Evolutionary conservation across 768 basidiomycete species (phyloP), one percentile per base, ranked within the genome.

Genomic region (Mycena vulgaris): DNA sequence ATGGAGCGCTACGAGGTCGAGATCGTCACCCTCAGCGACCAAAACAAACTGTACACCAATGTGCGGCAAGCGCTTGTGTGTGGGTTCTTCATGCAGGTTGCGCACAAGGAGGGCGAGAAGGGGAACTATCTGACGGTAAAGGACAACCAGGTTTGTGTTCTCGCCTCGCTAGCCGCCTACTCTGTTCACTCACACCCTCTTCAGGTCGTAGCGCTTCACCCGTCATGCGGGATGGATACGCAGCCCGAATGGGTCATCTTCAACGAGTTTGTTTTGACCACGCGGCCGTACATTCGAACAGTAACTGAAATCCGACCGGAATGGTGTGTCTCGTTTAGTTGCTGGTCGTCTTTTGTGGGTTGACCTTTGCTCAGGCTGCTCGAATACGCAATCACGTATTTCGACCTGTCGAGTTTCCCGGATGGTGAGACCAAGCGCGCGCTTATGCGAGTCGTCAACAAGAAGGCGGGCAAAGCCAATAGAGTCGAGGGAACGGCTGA

Each of bases 41-140:
- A 93, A 74, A 86, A 85, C 76, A 93, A 92, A 77, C 88, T 93
- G 71, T 93, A 89, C 79, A 71, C 83, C 61, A 92, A 92, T 73
- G 91, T 99, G 64, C 89, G 95, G 30, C 91, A 92, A 80, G 93
- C 93, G 0, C 85, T 99, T 25, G 93, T 94, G 6, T 93, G 92
- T 74, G 98, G 97, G 2, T 99, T 95, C 87, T 99, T 98, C 83
- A 98, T 98, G 97, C 97, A 98, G 78, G 90, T 95, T 16, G 98
- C 97, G 9, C 96, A 98, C 80, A 94, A 95, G 79, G 96, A 97
- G 78, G 95, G 95, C 4, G 95, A 95, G 78, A 96, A 95, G 80
- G 89, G 92, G 3, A 88, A 87, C 63, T 99, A 99, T 78, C 70
- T 92, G 70, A 99, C 97, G 0, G 91, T 98, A 67, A 99, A 98